These are phyloP conservation scores for Cryphonectria nitschkei DNA, from an alignment of 2,329 filamentous ascomycete genomes.

Conservation along the genomic window DNA sequence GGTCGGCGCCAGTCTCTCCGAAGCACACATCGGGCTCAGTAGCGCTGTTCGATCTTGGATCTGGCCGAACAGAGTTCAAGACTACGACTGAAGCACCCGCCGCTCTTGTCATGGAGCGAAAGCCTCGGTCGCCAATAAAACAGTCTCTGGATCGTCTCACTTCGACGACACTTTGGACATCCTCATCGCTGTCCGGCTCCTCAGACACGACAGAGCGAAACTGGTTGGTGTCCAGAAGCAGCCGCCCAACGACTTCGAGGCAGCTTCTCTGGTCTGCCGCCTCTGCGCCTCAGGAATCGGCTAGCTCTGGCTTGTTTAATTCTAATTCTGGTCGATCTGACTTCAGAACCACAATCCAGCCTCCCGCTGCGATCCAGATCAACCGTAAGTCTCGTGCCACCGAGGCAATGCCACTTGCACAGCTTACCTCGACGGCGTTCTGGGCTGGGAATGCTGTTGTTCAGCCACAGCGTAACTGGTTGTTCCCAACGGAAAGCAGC, in stretches of 20 bases:
- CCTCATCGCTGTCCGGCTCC: constrained; percentile 14
- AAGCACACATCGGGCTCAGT: constrained; percentile 15
- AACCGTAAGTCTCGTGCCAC: constrained; percentile 34
- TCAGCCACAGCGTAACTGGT: constrained; percentile 36
- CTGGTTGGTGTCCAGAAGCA: constrained; percentile 10
- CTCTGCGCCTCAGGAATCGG: constrained; percentile 11
- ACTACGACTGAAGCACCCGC: constrained; percentile 39
- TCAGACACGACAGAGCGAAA: constrained; percentile 17
- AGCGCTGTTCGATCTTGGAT: constrained; percentile 34
- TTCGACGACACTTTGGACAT: constrained; percentile 36
- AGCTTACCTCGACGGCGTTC: constrained; percentile 34
- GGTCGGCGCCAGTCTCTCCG: constrained; percentile 29
- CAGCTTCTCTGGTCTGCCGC: constrained; percentile 32
- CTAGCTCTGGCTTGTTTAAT: constrained; percentile 35
- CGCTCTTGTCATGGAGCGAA: constrained; percentile 37
- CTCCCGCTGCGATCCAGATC: constrained; percentile 40
- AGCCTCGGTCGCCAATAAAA: constrained; percentile 33
- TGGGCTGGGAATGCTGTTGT: constrained; percentile 31
- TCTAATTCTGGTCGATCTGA: constrained; percentile 31
- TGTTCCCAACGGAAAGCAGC: constrained; percentile 23
- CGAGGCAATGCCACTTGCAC: constrained; percentile 35
- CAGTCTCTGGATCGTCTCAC: constrained; percentile 35
- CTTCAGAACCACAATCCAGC: constrained; percentile 37
- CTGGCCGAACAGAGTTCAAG: constrained; percentile 34
- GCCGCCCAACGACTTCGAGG: not conserved